Evolutionary conservation across 306 rosid species (phyloP).

Genomic region (Crotalaria pallida): DNA sequence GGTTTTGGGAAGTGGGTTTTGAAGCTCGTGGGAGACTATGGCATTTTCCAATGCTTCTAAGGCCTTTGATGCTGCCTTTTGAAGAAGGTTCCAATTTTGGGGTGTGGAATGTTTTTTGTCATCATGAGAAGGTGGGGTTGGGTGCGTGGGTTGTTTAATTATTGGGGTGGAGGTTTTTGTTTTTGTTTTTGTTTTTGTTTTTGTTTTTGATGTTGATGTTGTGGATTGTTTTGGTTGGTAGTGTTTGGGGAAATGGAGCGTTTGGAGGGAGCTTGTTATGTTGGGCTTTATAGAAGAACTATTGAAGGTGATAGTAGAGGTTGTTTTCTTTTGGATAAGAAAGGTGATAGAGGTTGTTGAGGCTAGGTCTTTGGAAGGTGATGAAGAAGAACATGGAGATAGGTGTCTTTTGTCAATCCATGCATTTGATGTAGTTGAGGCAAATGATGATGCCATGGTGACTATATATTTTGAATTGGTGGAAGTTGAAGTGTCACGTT

Average conservation of each 20-base stretch:
- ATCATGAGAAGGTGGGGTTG: neutral
- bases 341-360: constrained; percentile 23
- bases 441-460: constrained; percentile 38
- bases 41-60: constrained; percentile 56
- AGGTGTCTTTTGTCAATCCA: constrained; percentile 27
- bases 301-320: too few relatives aligned
- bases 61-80: constrained; percentile 53
- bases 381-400: too few relatives aligned
- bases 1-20: constrained; percentile 74
- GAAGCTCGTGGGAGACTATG: constrained; percentile 41
- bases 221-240: constrained; percentile 11
- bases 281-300: neutral
- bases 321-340: neutral
- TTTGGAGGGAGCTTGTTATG: constrained; percentile 48
- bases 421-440: constrained; percentile 12
- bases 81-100: constrained; percentile 46
- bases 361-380: constrained; percentile 2
- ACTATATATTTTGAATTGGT: constrained; percentile 1
- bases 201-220: neutral
- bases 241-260: constrained; percentile 49
- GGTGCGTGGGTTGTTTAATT: neutral
- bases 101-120: neutral
- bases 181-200: too few relatives aligned
- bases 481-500: neutral
- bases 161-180: neutral